Evolutionary conservation across 2,329 filamentous ascomycete species (phyloP).

Genomic region (Trichoderma semiorbis): DNA sequence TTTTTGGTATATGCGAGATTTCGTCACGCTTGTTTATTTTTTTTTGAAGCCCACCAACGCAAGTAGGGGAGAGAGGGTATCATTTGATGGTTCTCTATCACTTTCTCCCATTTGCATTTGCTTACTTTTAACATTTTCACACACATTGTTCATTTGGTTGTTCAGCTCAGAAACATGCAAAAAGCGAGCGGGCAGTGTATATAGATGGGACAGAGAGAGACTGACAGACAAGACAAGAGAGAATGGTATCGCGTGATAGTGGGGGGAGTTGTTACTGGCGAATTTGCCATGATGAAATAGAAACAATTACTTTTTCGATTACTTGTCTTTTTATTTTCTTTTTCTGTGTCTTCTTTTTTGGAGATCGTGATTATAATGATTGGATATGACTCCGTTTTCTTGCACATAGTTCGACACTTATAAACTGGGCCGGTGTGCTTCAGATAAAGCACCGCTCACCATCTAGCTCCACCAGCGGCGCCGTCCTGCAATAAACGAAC

Average conservation of each 20-base stretch:
- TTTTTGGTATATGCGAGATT: not conserved
- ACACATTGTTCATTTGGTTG: not conserved
- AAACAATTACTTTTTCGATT: not conserved
- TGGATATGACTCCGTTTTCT: not conserved
- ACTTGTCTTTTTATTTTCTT: not conserved
- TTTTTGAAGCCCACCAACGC: not conserved
- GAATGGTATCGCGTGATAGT: not conserved
- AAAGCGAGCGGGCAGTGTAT: not conserved
- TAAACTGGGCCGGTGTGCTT: not conserved
- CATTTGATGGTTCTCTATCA: not conserved
- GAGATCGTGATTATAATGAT: not conserved
- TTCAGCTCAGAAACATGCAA: not conserved
- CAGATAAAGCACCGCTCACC: not conserved
- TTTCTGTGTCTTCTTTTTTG: no score
- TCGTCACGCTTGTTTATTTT: not conserved
- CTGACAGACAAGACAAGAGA: not conserved
- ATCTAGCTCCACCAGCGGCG: not conserved
- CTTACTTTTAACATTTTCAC: not conserved
- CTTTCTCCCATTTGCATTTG: not conserved
- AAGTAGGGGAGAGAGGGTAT: not conserved
- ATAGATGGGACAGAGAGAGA: not conserved
- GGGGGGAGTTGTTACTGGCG: not conserved
- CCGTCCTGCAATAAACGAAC: not conserved
- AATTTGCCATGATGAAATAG: conserved; percentile 6
- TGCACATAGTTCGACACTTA: not conserved